These are phyloP conservation scores for Chaetomiaceae sp. DNA, from an alignment of 2,329 filamentous ascomycete genomes.

Conservation along the genomic window DNA sequence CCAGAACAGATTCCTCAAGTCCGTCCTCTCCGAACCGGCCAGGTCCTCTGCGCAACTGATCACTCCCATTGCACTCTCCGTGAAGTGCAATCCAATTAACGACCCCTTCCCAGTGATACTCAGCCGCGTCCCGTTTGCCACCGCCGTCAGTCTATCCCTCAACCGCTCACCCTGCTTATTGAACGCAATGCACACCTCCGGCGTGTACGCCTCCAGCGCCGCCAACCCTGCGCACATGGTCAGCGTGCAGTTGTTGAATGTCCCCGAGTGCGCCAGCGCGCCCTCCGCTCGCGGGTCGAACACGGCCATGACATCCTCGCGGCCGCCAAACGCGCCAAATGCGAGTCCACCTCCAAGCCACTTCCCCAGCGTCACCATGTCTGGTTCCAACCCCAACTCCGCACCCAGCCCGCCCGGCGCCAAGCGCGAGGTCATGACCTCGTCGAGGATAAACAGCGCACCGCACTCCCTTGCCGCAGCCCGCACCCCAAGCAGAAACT, in stretches of 20 bases:
- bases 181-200: constrained; percentile 22
- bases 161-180: constrained; percentile 26
- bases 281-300: constrained; percentile 41
- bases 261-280: constrained; percentile 48
- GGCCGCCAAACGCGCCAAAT: constrained; percentile 54
- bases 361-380: constrained; percentile 51
- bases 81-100: constrained; percentile 26
- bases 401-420: constrained; percentile 43
- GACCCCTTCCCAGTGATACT: constrained; percentile 25
- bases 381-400: constrained; percentile 43
- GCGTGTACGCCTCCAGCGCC: constrained; percentile 27
- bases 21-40: constrained; percentile 26
- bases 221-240: constrained; percentile 42
- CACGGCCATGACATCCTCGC: constrained; percentile 43
- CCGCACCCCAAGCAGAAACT: constrained; percentile 49
- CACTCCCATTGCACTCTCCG: constrained; percentile 24
- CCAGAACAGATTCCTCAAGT: constrained; percentile 39
- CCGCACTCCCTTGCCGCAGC: constrained; percentile 38
- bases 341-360: constrained; percentile 52
- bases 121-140: constrained; percentile 22
- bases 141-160: constrained; percentile 16
- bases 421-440: constrained; percentile 64
- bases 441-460: constrained; percentile 61
- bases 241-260: constrained; percentile 57
- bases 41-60: constrained; percentile 28